These are phyloP conservation scores for Tanacetum coccineum DNA, from an alignment of 129 eudicot species.

Conservation along the genomic window DNA sequence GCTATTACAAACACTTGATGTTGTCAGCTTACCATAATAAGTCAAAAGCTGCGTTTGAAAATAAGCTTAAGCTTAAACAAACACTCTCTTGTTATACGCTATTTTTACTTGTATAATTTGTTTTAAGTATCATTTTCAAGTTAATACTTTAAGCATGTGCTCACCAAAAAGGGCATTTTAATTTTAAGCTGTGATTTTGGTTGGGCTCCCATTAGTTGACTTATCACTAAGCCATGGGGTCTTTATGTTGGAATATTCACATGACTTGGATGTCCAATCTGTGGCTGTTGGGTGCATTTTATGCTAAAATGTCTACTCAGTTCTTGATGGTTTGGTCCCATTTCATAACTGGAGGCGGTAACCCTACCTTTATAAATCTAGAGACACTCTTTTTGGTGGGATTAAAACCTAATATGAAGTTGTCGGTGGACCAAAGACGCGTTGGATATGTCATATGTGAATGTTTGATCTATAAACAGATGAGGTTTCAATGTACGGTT, in stretches of 20 bases:
- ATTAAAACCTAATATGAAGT: not conserved
- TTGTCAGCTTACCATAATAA: too few species aligned
- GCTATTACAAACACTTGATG: too few species aligned
- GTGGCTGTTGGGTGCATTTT: slow-evolving; percentile 13
- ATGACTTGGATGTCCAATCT: slow-evolving; percentile 11
- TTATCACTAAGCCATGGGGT: slow-evolving; percentile 1
- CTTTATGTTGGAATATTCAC: slow-evolving; percentile 11
- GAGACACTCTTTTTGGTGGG: not conserved
- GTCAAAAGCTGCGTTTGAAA: too few species aligned
- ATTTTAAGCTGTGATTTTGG: slow-evolving; percentile 1
- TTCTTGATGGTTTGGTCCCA: slow-evolving; percentile 19
- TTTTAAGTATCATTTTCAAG: not conserved
- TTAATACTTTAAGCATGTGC: not conserved
- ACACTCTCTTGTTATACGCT: too few species aligned
- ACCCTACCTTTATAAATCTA: not conserved
- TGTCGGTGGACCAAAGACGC: too few species aligned
- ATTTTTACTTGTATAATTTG: not conserved
- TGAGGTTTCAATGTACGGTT: too few species aligned
- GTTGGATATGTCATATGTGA: too few species aligned
- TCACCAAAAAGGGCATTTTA: not conserved
- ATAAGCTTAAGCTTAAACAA: too few species aligned
- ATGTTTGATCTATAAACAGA: too few species aligned
- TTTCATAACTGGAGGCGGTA: not conserved
- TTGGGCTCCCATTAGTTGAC: not conserved
- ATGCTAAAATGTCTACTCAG: slow-evolving; percentile 2